Conservation (phyloP, 306 rosid species). For the Fragaria vesca region DNA sequence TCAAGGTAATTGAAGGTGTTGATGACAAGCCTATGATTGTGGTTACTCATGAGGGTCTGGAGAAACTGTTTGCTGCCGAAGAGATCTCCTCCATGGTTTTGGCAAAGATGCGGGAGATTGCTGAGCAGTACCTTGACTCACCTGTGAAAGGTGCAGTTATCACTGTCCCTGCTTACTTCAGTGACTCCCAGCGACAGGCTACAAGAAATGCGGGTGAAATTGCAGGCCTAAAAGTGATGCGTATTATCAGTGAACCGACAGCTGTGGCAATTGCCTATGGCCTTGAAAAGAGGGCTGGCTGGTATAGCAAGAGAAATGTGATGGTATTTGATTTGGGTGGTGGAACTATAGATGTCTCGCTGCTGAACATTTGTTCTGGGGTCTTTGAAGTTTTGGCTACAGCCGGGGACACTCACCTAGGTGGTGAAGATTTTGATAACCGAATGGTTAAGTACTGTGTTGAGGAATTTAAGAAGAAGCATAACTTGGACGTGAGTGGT, state of each 20-base stretch:
- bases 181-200: neutral
- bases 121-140: neutral
- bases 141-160: neutral
- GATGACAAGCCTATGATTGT: neutral
- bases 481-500: neutral
- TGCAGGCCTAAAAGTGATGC: neutral
- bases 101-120: neutral
- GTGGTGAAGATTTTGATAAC: neutral
- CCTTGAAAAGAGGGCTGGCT: neutral
- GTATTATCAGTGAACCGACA: neutral
- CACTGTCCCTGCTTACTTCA: neutral
- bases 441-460: neutral
- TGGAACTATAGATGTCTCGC: neutral
- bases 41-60: neutral
- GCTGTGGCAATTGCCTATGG: neutral
- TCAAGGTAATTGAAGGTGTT: neutral
- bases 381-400: neutral
- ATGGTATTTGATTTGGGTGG: neutral
- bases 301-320: neutral
- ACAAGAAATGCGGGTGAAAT: neutral
- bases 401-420: neutral
- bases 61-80: neutral
- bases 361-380: neutral
- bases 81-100: neutral
- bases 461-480: neutral